Conservation (phyloP, 768 basidiomycete species). For the Tulasnella sp. region DNA sequence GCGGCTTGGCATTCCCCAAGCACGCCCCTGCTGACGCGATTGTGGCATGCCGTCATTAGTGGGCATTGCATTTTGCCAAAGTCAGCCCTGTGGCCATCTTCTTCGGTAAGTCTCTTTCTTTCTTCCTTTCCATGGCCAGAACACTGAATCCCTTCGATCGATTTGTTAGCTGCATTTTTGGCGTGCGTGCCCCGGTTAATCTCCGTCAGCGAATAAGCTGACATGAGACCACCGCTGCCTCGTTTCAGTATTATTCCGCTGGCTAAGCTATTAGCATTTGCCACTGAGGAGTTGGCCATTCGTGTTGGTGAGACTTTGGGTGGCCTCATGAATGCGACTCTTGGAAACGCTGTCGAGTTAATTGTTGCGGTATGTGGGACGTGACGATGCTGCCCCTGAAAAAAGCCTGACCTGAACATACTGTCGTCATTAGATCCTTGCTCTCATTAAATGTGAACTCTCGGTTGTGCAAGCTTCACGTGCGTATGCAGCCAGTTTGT, state of each 20-base stretch:
- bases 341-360: constrained; percentile 34
- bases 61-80: constrained; percentile 57
- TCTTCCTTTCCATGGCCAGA: background rate
- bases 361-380: constrained; percentile 54
- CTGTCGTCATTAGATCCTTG: constrained; percentile 46
- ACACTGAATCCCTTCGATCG: background rate
- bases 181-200: constrained; percentile 6
- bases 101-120: constrained; percentile 42
- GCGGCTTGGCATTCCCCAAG: background rate
- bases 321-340: constrained; percentile 68
- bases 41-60: constrained; percentile 32
- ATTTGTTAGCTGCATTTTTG: constrained; percentile 5
- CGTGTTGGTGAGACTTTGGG: constrained; percentile 76
- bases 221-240: constrained; percentile 20
- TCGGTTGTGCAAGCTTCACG: constrained; percentile 70
- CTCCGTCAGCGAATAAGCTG: background rate
- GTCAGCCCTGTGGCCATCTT: constrained; percentile 53
- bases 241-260: constrained; percentile 76
- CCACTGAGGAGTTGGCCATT: constrained; percentile 74
- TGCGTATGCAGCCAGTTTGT: constrained; percentile 24
- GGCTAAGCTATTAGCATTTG: constrained; percentile 67
- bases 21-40: background rate
- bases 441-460: constrained; percentile 71
- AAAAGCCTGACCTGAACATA: background rate
- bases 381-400: no score